Base-by-base conservation (phyloP, 768 basidiomycete species). In the Hericium erinaceus region DNA sequence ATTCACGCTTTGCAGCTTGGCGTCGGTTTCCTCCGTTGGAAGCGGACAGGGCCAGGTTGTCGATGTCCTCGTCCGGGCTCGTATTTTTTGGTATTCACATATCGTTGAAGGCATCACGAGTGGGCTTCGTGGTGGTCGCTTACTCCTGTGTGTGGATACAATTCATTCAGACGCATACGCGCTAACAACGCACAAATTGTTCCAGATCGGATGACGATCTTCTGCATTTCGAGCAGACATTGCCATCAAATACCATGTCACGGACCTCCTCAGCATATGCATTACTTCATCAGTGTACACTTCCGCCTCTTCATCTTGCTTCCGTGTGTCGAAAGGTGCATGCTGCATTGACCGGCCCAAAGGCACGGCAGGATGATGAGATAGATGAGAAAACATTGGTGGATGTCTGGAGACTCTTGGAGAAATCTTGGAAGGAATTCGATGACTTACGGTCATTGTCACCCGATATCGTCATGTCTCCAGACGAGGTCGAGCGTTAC, bases 1-100 rank as follows among this genome's bases (percentile, higher is more conserved):
- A 22, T 83, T 84, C 66, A 78, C 84, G 0, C 75, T 95, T 7
- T 94, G 89, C 65, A 82, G 80, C 37, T 70, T 83, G 18, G 73
- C 78, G 4, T 70, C 75, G 2, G 67, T 60, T 39, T 72, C 77
- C 0, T 75, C 78, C 13, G 70, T 81, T 20, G 74, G 77, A 56
- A 79, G 74, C 50, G 78, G 78, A 20, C 72, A 74, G 46, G 77
- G 75, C 2, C 74, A 78, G 38, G 83, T 85, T 52, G 80, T 87
- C 54, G 81, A 84, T 39, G 68, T 76, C 7, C 72, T 72, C 49
- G 75, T 88, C 38, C 82, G 90, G 38, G 84, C 89, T 2, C 78
- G 93, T 33, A 77, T 95, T 37, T 95, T 92, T 68, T 95, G 92
- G 89, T 95, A 93, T 64, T 83, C 88, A 7, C 82, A 92, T 61